Conservation (phyloP, 306 rosid genomes). For the Boehmeria nivea region DNA sequence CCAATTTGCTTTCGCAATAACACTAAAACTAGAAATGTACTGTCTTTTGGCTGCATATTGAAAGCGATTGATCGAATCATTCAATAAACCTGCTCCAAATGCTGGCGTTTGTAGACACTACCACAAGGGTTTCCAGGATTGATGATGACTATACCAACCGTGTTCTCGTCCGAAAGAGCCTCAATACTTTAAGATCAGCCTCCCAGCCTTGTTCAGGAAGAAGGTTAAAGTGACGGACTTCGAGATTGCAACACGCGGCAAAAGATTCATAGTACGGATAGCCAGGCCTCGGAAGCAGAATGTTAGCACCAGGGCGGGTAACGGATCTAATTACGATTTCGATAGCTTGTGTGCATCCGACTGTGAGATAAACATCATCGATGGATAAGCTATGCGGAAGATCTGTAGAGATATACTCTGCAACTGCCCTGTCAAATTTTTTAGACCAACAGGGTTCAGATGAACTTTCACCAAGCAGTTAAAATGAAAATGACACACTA, state of each 20-base stretch:
- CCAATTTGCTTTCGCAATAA: too few relatives aligned
- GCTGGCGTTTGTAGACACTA: conserved; percentile 24
- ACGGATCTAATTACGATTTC: conserved; percentile 12
- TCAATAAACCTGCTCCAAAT: conserved; percentile 22
- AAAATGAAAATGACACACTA: too few relatives aligned
- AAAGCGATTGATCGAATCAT: background rate
- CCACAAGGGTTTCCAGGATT: conserved; percentile 39
- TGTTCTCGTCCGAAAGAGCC: conserved; percentile 23
- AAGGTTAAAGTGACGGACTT: conserved; percentile 23
- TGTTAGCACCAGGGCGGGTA: conserved; percentile 25
- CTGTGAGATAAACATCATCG: conserved; percentile 23
- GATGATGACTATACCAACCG: conserved; percentile 28
- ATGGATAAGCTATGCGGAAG: conserved; percentile 20
- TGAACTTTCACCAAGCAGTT: too few relatives aligned
- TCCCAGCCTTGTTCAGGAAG: conserved; percentile 29
- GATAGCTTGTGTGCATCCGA: conserved; percentile 32
- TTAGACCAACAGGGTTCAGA: too few relatives aligned
- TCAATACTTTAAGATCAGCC: conserved; percentile 27
- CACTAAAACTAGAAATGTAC: too few relatives aligned
- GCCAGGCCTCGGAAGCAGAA: conserved; percentile 29
- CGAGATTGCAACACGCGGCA: conserved; percentile 15
- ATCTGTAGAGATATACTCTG: conserved; percentile 28
- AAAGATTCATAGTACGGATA: conserved; percentile 13
- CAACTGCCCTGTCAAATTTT: conserved; percentile 28
- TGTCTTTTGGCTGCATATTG: too few relatives aligned